These are phyloP conservation scores for Linnemannia elongata DNA, from an alignment of 192 early-diverging fungal species.

Conservation along the genomic window DNA sequence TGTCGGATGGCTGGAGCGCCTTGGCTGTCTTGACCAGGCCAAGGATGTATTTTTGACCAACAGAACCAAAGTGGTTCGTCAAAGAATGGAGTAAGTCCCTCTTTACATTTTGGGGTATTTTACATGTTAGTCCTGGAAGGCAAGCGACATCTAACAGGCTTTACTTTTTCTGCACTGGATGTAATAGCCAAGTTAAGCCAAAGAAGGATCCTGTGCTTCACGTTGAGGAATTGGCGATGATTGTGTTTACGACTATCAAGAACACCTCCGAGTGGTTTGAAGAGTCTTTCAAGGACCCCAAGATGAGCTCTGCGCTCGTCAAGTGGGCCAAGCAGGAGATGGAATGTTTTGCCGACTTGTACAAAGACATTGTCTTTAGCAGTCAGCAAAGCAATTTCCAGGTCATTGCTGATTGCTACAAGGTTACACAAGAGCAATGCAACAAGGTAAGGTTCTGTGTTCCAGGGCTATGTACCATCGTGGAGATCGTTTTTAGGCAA, in stretches of 20 bases:
- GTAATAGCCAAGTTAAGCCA: constrained; percentile 81
- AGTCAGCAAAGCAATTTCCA: constrained; percentile 75
- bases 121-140: neutral
- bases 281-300: constrained; percentile 87
- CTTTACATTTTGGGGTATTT: no score
- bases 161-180: constrained; percentile 45
- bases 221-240: constrained; percentile 86
- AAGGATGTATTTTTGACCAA: constrained; percentile 89
- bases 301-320: constrained; percentile 93
- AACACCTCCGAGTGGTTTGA: constrained; percentile 98
- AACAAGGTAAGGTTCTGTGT: constrained; percentile 66
- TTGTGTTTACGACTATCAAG: constrained; percentile 91
- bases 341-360: constrained; percentile 84
- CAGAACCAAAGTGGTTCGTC: constrained; percentile 82
- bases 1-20: constrained; percentile 83
- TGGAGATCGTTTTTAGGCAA: neutral
- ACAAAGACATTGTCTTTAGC: constrained; percentile 92
- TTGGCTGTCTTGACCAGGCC: constrained; percentile 86
- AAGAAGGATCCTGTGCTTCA: constrained; percentile 91
- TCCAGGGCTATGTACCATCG: neutral
- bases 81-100: constrained; percentile 71
- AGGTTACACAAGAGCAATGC: constrained; percentile 82
- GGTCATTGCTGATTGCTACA: constrained; percentile 88
- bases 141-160: neutral
- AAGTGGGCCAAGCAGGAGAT: constrained; percentile 94